A percentile compares a stretch with the other conserved stretches of the same genome.
phyloP scores from a whole-genome alignment of 2,329 filamentous ascomycete genomes.

The Beauveria sp. region DNA sequence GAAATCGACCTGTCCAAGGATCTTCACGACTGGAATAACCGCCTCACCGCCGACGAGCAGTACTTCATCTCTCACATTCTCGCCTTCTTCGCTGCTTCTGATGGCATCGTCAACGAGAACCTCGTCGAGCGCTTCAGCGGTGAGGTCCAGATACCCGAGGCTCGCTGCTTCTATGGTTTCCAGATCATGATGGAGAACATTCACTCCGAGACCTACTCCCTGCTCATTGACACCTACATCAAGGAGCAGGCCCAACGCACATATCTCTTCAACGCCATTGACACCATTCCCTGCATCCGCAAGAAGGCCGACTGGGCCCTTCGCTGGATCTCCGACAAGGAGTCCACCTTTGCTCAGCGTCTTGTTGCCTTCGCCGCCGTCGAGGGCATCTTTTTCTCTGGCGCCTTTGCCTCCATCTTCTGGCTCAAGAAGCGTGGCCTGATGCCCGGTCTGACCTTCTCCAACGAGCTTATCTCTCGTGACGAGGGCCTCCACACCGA shows the following conservation, averaged over 20 bases:
- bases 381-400: conserved; percentile 99
- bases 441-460: conserved; percentile 98
- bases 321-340: conserved; percentile 85
- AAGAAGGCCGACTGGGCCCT: conserved; percentile 99
- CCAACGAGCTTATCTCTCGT: conserved; percentile 98
- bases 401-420: conserved; percentile 98
- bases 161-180: conserved; percentile 99
- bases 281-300: conserved; percentile 96
- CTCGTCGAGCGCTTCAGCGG: conserved; percentile 94
- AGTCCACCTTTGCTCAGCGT: conserved; percentile 91
- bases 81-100: conserved; percentile 97
- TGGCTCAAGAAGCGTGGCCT: conserved; percentile 99
- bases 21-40: conserved; percentile 98
- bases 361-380: conserved; percentile 95
- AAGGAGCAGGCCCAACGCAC: conserved; percentile 91
- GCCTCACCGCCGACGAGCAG: conserved; percentile 90
- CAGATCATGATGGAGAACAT: conserved; percentile 99
- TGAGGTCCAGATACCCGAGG: conserved; percentile 95
- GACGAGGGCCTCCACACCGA: conserved; percentile 99
- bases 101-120: conserved; percentile 99
- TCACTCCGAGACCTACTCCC: conserved; percentile 98
- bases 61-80: conserved; percentile 98
- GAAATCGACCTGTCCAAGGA: conserved; percentile 99
- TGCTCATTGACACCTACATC: conserved; percentile 98
- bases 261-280: conserved; percentile 97